Evolutionary conservation across 2,329 filamentous ascomycete genomes (phyloP).

Genomic region (Trichoderma sp.): DNA sequence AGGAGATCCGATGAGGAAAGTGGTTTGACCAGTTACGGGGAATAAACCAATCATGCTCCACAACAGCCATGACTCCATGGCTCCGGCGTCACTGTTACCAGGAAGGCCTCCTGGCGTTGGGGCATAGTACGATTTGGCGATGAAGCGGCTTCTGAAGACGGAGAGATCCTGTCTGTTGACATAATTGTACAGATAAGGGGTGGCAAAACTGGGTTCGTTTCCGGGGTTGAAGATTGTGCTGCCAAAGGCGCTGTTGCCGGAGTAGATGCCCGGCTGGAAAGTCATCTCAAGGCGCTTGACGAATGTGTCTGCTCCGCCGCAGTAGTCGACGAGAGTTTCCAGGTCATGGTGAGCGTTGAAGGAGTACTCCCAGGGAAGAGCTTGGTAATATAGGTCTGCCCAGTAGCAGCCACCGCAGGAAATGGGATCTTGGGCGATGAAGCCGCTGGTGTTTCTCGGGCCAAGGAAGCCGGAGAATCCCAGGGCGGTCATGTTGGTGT

Average conservation of each 20-base stretch:
- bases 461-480: slow-evolving; percentile 69
- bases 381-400: slow-evolving; percentile 63
- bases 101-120: slow-evolving; percentile 61
- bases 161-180: slow-evolving; percentile 64
- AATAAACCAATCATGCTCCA: slow-evolving; percentile 73
- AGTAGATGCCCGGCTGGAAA: slow-evolving; percentile 55
- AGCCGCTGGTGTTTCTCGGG: slow-evolving; percentile 56
- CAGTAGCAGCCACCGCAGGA: slow-evolving; percentile 68
- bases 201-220: slow-evolving; percentile 69
- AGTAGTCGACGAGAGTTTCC: slow-evolving; percentile 54
- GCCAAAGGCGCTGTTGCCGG: slow-evolving; percentile 49
- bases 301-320: slow-evolving; percentile 61
- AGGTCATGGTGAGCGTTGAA: slow-evolving; percentile 73
- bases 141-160: slow-evolving; percentile 60
- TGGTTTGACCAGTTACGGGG: slow-evolving; percentile 69
- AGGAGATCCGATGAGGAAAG: slow-evolving; percentile 66
- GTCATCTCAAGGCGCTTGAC: slow-evolving; percentile 62
- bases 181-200: slow-evolving; percentile 72
- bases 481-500: slow-evolving; percentile 58
- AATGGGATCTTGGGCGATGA: slow-evolving; percentile 60
- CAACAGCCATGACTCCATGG: slow-evolving; percentile 72
- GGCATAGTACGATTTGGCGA: slow-evolving; percentile 64
- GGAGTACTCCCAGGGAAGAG: slow-evolving; percentile 66
- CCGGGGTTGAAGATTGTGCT: slow-evolving; percentile 68
- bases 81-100: slow-evolving; percentile 72